Conservation (phyloP, 176 grass and related monocot species). For the Aegilops longissima region DNA sequence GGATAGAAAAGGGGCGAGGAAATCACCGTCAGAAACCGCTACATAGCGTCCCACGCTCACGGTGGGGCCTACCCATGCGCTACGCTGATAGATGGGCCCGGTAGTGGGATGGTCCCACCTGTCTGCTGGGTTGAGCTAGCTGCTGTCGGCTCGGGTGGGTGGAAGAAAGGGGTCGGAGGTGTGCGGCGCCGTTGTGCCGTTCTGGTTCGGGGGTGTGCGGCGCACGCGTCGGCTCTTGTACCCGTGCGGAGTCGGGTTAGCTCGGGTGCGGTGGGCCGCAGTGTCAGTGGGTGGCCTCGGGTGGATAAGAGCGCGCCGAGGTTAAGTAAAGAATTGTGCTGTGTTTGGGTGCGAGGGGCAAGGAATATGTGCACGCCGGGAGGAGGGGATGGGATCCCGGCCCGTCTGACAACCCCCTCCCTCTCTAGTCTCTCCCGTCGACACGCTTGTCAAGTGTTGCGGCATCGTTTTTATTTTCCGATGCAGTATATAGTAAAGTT, state of each 20-base stretch:
- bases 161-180: too few relatives aligned
- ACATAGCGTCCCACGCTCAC: background rate
- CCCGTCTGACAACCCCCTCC: background rate
- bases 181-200: too few relatives aligned
- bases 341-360: background rate
- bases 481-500: too few relatives aligned
- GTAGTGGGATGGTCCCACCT: background rate
- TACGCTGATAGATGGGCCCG: background rate
- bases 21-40: background rate
- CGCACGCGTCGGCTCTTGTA: background rate
- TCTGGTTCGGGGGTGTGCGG: background rate
- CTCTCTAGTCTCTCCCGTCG: background rate
- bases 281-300: background rate
- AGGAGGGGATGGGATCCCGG: background rate
- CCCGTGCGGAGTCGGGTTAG: background rate
- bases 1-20: background rate
- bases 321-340: conserved; percentile 15
- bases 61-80: accelerated
- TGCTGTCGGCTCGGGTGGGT: background rate
- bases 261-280: background rate
- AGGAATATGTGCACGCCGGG: background rate
- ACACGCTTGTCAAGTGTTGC: too few relatives aligned
- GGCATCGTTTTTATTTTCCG: too few relatives aligned
- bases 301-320: background rate
- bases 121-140: background rate